Evolutionary conservation across 331 rosid species (phyloP).

Genomic region (Stylosanthes scabra): DNA sequence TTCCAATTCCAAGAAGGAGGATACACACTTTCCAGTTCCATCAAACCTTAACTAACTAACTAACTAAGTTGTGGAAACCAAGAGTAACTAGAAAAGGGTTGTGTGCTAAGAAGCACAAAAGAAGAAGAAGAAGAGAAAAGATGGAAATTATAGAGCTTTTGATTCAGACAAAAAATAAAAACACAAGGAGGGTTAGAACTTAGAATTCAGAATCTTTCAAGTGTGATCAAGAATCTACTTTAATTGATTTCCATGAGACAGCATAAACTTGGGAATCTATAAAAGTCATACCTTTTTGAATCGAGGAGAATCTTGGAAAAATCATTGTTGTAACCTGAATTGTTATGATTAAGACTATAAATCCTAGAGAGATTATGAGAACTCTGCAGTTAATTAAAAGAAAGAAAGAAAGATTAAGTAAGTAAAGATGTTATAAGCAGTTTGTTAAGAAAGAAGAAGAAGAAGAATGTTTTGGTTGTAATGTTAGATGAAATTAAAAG

Average conservation of each 20-base stretch:
- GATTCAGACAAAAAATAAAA: constrained; percentile 38
- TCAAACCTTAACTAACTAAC: constrained; percentile 55
- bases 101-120: constrained; percentile 34
- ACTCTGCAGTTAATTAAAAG: constrained; percentile 9
- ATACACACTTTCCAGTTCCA: constrained; percentile 68
- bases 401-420: neutral
- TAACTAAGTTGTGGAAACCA: constrained; percentile 30
- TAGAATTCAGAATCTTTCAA: constrained; percentile 59
- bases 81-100: constrained; percentile 29
- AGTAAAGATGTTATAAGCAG: neutral
- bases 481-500: constrained; percentile 21
- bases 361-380: neutral
- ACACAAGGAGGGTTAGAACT: constrained; percentile 39
- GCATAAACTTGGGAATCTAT: constrained; percentile 62
- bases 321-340: constrained; percentile 39
- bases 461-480: neutral
- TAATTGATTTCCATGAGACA: constrained; percentile 42
- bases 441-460: constrained; percentile 18
- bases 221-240: constrained; percentile 70
- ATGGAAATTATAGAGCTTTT: constrained; percentile 39
- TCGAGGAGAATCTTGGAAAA: constrained; percentile 72
- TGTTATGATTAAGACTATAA: constrained; percentile 38
- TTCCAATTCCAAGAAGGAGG: constrained; percentile 50
- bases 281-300: constrained; percentile 74
- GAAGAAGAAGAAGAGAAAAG: constrained; percentile 40